Evolutionary conservation across 306 rosid genomes (phyloP), one percentile per base, ranked within the genome.

Genomic region (Lotus japonicus): DNA sequence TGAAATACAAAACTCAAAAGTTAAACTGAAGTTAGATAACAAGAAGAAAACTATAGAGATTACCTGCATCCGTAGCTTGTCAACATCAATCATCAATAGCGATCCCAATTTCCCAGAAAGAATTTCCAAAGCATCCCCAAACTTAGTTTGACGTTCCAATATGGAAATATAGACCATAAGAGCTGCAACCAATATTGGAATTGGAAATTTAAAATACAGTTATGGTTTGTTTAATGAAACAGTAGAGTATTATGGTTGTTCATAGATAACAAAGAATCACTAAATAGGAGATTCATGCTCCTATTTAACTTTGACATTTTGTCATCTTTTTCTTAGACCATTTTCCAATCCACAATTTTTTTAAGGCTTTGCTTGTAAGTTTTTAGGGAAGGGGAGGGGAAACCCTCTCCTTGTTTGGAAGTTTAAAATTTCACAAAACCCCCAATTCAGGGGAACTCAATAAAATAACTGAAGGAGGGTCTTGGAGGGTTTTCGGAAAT

Each of bases 1-100:
- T 12, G 49, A n/a, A 26, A 62, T 58, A 11, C 11, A 38, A 65
- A 72, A 79, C 28, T 14, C 26, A 44, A 26, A 75, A 50, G 56
- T 39, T 58, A 16, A 75, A 67, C 11, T n/a, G 43, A 65, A 58
- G 45, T 53, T 14, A 35, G 56, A 64, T n/a, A 35, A 50, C 53
- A 21, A 66, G 70, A 66, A 76, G 68, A 66, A 66, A 80, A 61
- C 61, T 58, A 63, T 46, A 71, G 62, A 59, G 76, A 80, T 59
- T 90, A 95, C 99, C 97, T 95, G 94, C 83, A 95, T 80, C 7
- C 92, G 89, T 65, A 95, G 89, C 84, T 85, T 91, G 72, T 95
- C 99, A 75, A 89, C 88, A 77, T 95, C 97, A 52, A 91, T 83
- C 75, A 76, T 77, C 81, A 88, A 76, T 16, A 95, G 75, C 3